Percentiles rank a stretch among this genome's conserved stretches.
Evolutionary conservation across 805 yeast genomes (phyloP).

Genomic region (Yamadazyma takamatsuzukensis): DNA sequence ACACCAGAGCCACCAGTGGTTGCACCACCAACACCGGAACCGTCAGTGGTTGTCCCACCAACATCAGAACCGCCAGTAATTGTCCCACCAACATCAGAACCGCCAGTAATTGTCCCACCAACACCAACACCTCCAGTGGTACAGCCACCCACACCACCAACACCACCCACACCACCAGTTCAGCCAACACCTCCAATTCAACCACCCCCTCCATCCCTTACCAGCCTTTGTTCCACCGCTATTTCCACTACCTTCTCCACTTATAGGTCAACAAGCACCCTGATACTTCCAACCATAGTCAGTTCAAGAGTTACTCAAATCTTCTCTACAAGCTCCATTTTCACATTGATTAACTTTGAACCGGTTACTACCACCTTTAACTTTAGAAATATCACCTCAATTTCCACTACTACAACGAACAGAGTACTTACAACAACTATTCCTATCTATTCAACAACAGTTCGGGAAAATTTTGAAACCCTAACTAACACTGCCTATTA

Average conservation of each 20-base stretch:
- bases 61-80: not conserved
- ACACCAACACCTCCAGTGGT: slow-evolving; percentile 2
- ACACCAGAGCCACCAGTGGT: slow-evolving; percentile 1
- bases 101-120: not conserved
- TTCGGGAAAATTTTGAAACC: slow-evolving; percentile 1
- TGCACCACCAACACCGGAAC: not conserved
- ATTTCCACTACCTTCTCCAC: slow-evolving; percentile 2
- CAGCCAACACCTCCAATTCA: slow-evolving; percentile 4
- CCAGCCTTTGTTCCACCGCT: not conserved
- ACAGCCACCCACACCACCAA: slow-evolving; percentile 1
- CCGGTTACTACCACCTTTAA: slow-evolving; percentile 3
- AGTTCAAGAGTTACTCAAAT: slow-evolving; percentile 1
- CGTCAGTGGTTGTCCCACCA: not conserved
- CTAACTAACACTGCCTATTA: too few relatives aligned
- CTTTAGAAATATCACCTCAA: slow-evolving; percentile 3
- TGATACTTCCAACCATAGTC: slow-evolving; percentile 1
- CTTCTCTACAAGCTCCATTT: slow-evolving; percentile 1
- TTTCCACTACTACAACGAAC: slow-evolving; percentile 1
- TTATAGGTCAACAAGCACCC: slow-evolving; percentile 1
- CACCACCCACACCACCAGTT: slow-evolving; percentile 1
- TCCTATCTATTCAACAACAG: slow-evolving; percentile 2
- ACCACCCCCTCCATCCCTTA: slow-evolving; percentile 4
- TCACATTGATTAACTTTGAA: slow-evolving; percentile 3
- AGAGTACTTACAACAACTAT: not conserved
- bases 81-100: slow-evolving; percentile 1